A percentile compares a stretch with the other conserved stretches of the same genome.
Conservation (phyloP, 2,329 filamentous ascomycete species). For the Mycogone perniciosa region DNA sequence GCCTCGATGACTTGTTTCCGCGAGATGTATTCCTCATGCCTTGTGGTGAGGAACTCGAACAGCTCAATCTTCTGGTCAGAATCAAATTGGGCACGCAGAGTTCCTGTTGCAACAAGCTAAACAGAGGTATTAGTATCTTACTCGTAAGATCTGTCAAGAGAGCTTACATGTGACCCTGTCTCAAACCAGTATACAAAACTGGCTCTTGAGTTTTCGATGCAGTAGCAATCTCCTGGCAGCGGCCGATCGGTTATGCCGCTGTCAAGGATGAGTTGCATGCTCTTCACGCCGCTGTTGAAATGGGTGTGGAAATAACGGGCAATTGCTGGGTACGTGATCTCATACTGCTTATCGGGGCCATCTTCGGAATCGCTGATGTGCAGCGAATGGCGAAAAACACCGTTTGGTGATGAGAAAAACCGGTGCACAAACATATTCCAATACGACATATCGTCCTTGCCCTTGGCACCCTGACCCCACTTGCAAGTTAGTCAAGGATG, state of each 20-base stretch:
- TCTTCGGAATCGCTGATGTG: conserved; percentile 51
- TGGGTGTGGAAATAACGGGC: conserved; percentile 86
- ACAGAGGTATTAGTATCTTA: conserved; percentile 21
- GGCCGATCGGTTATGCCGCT: conserved; percentile 50
- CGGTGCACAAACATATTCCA: conserved; percentile 75
- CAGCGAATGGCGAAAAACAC: conserved; percentile 70
- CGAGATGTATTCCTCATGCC: conserved; percentile 78
- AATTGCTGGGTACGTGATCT: conserved; percentile 74
- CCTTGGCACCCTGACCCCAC: conserved; percentile 43
- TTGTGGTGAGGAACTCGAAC: conserved; percentile 71
- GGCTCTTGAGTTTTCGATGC: conserved; percentile 68
- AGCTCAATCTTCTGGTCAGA: conserved; percentile 73
- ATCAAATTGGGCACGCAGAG: conserved; percentile 73
- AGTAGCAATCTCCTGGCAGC: conserved; percentile 58
- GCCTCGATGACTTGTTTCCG: conserved; percentile 57
- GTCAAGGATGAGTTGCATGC: conserved; percentile 80
- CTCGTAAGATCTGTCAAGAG: background rate
- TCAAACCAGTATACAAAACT: conserved; percentile 88
- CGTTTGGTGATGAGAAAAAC: conserved; percentile 68
- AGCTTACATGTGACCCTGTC: conserved; percentile 70
- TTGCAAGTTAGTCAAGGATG: background rate
- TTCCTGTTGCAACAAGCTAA: conserved; percentile 71
- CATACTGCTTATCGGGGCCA: conserved; percentile 68
- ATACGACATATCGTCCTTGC: conserved; percentile 62
- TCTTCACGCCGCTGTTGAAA: conserved; percentile 78